These are phyloP conservation scores for Podila clonocystis DNA, from an alignment of 192 early-diverging fungal species.

Conservation along the genomic window DNA sequence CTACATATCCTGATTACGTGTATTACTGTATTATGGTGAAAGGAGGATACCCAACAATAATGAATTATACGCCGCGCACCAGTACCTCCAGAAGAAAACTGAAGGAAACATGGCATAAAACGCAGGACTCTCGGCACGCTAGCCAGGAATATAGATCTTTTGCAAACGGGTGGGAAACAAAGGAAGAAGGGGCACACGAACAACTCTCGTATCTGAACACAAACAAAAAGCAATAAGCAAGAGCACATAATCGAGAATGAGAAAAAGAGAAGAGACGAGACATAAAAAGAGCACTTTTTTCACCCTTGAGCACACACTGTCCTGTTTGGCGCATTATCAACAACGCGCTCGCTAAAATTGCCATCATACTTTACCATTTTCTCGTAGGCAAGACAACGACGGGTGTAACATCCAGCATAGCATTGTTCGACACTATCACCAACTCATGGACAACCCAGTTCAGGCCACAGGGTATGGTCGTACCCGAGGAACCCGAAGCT, in stretches of 20 bases:
- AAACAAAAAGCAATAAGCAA: no score
- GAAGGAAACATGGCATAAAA: no score
- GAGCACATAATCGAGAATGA: background rate
- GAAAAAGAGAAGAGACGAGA: background rate
- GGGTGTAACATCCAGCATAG: conserved; percentile 10
- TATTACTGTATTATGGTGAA: background rate
- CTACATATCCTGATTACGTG: background rate
- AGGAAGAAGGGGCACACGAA: no score
- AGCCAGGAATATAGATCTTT: no score
- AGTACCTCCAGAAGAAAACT: no score
- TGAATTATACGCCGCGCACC: no score
- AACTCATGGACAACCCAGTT: conserved; percentile 34
- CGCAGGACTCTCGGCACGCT: no score
- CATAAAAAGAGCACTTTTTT: background rate
- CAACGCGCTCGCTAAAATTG: background rate
- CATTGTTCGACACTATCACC: conserved; percentile 24
- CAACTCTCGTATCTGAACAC: no score
- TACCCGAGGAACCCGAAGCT: background rate
- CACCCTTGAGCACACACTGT: background rate
- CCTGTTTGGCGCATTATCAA: background rate
- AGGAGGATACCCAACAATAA: background rate
- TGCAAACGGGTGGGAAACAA: no score
- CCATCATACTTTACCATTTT: background rate
- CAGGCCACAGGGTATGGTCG: conserved; percentile 13
- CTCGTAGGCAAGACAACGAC: conserved; percentile 22